Evolutionary conservation across 768 basidiomycete genomes (phyloP).

Genomic region (Neoboletus brunneissimus): DNA sequence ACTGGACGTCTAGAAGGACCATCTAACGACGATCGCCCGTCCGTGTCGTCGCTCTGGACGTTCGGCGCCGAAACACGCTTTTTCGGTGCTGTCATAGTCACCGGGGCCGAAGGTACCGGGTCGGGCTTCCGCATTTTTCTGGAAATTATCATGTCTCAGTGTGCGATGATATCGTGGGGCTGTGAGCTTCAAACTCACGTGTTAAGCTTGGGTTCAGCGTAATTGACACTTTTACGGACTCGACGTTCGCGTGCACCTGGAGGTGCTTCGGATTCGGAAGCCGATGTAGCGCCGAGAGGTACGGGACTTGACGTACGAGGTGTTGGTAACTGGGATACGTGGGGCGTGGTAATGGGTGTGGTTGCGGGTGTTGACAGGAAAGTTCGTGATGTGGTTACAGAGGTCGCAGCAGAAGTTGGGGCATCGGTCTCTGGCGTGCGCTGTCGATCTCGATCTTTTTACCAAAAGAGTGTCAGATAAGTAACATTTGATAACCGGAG

Average conservation of each 20-base stretch:
- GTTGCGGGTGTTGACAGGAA: slow-evolving; percentile 43
- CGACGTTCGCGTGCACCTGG: slow-evolving; percentile 48
- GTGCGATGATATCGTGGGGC: neutral
- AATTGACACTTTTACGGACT: slow-evolving; percentile 77
- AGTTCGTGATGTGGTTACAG: slow-evolving; percentile 36
- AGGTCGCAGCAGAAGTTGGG: slow-evolving; percentile 37
- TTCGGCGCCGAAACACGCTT: slow-evolving; percentile 42
- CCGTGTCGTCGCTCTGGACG: slow-evolving; percentile 37
- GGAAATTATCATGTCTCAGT: slow-evolving; percentile 11
- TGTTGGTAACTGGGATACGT: slow-evolving; percentile 43
- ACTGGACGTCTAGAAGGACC: slow-evolving; percentile 34
- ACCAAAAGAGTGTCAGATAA: slow-evolving; percentile 16
- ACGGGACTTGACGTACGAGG: slow-evolving; percentile 50
- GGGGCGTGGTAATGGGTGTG: slow-evolving; percentile 37
- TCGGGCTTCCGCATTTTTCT: slow-evolving; percentile 93
- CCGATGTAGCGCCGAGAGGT: slow-evolving; percentile 35
- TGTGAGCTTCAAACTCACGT: slow-evolving; percentile 50
- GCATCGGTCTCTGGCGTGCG: slow-evolving; percentile 36
- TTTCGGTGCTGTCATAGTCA: slow-evolving; percentile 33
- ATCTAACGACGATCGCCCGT: slow-evolving; percentile 41
- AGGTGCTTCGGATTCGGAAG: slow-evolving; percentile 32
- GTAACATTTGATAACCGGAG: neutral
- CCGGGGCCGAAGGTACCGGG: slow-evolving; percentile 38
- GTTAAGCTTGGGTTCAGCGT: slow-evolving; percentile 84
- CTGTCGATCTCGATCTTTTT: slow-evolving; percentile 37